Conservation (phyloP, 2,329 filamentous ascomycete species). For the Orbilia ellipsospora region DNA sequence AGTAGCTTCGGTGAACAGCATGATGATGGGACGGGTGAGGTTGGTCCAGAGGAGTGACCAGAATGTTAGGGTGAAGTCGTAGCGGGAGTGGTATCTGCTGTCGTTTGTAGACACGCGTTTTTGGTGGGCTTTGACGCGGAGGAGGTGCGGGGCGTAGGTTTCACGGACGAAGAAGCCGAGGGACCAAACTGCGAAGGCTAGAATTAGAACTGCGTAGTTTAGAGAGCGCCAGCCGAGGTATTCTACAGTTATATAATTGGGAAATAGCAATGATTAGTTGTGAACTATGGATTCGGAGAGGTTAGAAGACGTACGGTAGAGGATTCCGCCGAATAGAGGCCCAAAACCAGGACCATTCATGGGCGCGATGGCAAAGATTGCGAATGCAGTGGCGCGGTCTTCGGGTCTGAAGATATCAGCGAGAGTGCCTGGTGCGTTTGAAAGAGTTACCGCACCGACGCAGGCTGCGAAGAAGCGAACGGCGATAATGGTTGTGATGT, state of each 20-base stretch:
- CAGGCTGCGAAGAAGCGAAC: conserved; percentile 80
- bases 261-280: neutral
- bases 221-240: conserved; percentile 89
- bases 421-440: conserved; percentile 83
- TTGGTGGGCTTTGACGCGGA: conserved; percentile 74
- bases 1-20: conserved; percentile 85
- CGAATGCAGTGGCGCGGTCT: conserved; percentile 82
- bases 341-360: conserved; percentile 77
- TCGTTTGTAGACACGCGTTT: conserved; percentile 76
- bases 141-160: conserved; percentile 78
- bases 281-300: neutral
- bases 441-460: conserved; percentile 82
- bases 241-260: conserved; percentile 62
- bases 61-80: conserved; percentile 74
- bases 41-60: conserved; percentile 77
- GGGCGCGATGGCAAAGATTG: conserved; percentile 83
- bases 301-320: conserved; percentile 65
- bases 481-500: conserved; percentile 75
- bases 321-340: conserved; percentile 82
- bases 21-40: conserved; percentile 78
- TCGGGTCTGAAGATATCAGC: conserved; percentile 85
- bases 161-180: conserved; percentile 74
- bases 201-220: conserved; percentile 81
- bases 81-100: conserved; percentile 79
- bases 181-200: conserved; percentile 72